Percentiles rank a stretch among this genome's conserved stretches.
Evolutionary conservation across 1,284 basidiomycete species (phyloP).

Genomic region (Fomitopsis betulina): DNA sequence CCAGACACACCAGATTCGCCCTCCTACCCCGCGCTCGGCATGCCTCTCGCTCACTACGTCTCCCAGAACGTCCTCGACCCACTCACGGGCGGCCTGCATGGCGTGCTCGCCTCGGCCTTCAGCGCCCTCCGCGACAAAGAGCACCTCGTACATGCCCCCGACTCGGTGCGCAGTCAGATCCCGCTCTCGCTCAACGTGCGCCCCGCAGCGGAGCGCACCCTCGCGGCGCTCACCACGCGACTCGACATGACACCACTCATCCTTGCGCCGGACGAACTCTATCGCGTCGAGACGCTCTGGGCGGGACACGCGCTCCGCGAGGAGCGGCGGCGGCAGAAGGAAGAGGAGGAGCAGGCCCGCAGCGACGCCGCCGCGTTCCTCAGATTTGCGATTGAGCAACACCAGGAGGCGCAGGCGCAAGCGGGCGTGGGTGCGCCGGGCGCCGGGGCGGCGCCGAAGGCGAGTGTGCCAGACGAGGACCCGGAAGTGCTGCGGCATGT

Average conservation of each 20-base stretch:
- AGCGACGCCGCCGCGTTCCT: constrained; percentile 31
- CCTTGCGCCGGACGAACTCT: constrained; percentile 55
- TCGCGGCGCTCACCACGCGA: constrained; percentile 40
- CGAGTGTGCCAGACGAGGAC: constrained; percentile 31
- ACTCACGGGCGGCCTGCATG: constrained; percentile 54
- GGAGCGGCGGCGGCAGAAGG: constrained; percentile 13
- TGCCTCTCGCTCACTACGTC: constrained; percentile 53
- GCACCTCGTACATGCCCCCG: constrained; percentile 21
- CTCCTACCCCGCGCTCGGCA: constrained; percentile 29
- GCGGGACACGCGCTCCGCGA: constrained; percentile 31
- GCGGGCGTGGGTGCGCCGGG: constrained; percentile 1
- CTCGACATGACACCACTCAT: constrained; percentile 70
- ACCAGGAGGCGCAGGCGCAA: constrained; percentile 32
- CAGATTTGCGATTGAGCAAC: constrained; percentile 27
- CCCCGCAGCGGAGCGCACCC: constrained; percentile 35
- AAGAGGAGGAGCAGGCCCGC: constrained; percentile 21
- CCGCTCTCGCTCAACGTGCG: constrained; percentile 39
- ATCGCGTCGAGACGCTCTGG: constrained; percentile 60
- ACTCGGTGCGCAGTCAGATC: constrained; percentile 28
- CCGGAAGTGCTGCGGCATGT: constrained; percentile 47
- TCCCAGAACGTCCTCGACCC: constrained; percentile 54
- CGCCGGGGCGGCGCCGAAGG: neutral
- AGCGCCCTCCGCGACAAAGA: constrained; percentile 16
- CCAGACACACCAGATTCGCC: constrained; percentile 9
- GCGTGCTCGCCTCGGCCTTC: constrained; percentile 28